These are phyloP conservation scores for Didymella segeticola DNA, from an alignment of 2,329 filamentous ascomycete species.

Conservation along the genomic window DNA sequence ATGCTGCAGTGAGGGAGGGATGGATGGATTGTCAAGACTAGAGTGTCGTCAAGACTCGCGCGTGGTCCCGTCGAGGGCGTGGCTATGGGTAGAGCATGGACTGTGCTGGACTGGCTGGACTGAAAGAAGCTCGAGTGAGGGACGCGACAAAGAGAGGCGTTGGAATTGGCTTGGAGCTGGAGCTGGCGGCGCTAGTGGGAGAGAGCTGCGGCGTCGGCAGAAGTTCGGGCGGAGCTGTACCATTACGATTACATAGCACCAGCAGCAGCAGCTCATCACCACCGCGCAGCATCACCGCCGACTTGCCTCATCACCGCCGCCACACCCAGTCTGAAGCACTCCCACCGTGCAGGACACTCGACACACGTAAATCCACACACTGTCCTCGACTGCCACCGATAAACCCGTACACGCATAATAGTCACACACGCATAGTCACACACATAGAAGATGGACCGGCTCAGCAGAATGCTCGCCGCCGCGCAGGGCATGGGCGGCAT, in stretches of 20 bases:
- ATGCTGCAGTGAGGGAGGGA: too few relatives aligned
- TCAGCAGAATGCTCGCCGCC: slow-evolving; percentile 84
- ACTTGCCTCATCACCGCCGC: not conserved
- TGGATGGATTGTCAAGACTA: too few relatives aligned
- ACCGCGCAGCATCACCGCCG: slow-evolving; percentile 20
- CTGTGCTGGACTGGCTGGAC: not conserved
- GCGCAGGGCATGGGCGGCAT: slow-evolving; percentile 73
- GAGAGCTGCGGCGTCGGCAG: slow-evolving; percentile 4
- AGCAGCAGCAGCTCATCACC: not conserved
- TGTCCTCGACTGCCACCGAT: too few relatives aligned
- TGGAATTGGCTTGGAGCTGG: too few relatives aligned
- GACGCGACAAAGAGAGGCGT: slow-evolving; percentile 15
- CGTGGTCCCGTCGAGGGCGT: not conserved
- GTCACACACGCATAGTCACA: not conserved
- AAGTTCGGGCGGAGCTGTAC: not conserved
- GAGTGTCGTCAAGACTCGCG: too few relatives aligned
- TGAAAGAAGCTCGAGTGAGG: slow-evolving; percentile 9
- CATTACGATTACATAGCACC: too few relatives aligned
- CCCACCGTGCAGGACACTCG: too few relatives aligned
- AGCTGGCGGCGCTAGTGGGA: too few relatives aligned
- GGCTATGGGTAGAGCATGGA: slow-evolving; percentile 6
- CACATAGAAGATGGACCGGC: slow-evolving; percentile 74
- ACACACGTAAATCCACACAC: slow-evolving; percentile 3
- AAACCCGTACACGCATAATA: not conserved
- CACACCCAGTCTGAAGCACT: too few relatives aligned